Evolutionary conservation across 805 yeast species (phyloP).

Genomic region (Maudiozyma barnettii): DNA sequence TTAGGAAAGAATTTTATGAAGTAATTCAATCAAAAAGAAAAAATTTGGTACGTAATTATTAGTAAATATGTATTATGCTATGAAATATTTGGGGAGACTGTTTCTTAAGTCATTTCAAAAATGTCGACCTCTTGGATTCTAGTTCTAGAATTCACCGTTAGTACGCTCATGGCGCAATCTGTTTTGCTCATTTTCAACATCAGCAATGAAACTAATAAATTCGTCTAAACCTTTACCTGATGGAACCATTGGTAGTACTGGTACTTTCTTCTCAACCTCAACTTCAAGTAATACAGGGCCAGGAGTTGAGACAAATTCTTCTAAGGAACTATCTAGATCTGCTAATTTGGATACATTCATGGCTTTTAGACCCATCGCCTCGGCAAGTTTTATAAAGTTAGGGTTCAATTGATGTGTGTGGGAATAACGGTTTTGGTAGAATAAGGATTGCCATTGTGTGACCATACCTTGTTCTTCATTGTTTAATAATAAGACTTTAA

Average conservation of each 20-base stretch:
- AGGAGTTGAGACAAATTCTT: slow-evolving; percentile 61
- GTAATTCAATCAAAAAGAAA: background rate
- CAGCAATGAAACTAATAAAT: slow-evolving; percentile 78
- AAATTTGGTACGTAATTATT: background rate
- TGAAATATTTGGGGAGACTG: background rate
- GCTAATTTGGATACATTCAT: slow-evolving; percentile 61
- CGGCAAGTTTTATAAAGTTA: slow-evolving; percentile 84
- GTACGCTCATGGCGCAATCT: slow-evolving; percentile 65
- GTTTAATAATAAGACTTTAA: slow-evolving; percentile 79
- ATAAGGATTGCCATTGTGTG: slow-evolving; percentile 96
- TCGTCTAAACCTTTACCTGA: slow-evolving; percentile 91
- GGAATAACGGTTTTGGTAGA: slow-evolving; percentile 91
- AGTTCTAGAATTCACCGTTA: slow-evolving; percentile 35
- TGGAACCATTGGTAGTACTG: slow-evolving; percentile 97
- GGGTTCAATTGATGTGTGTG: slow-evolving; percentile 96
- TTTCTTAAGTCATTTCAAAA: background rate
- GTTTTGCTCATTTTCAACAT: slow-evolving; percentile 61
- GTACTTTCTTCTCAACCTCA: slow-evolving; percentile 76
- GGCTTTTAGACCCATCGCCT: slow-evolving; percentile 86
- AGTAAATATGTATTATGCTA: background rate
- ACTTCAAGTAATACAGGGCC: slow-evolving; percentile 94
- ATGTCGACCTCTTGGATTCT: background rate
- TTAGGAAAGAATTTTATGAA: background rate
- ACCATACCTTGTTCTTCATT: slow-evolving; percentile 99
- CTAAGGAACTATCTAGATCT: slow-evolving; percentile 48